A percentile compares a stretch with the other conserved stretches of the same genome.
These are phyloP conservation scores for Cytospora paraplurivora DNA, from an alignment of 2,329 filamentous ascomycete genomes.

Conservation along the genomic window DNA sequence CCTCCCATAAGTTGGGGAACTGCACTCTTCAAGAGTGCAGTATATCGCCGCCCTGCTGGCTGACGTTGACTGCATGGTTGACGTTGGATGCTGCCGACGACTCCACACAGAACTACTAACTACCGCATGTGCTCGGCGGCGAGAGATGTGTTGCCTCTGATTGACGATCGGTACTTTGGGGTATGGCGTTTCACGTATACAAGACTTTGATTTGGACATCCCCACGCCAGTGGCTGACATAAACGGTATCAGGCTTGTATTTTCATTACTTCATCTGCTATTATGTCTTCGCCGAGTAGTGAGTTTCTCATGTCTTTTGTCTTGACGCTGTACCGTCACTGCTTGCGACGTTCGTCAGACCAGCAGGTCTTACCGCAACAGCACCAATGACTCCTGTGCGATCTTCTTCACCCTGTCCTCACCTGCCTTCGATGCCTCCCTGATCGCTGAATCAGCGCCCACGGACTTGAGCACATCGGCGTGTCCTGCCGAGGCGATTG, in stretches of 20 bases:
- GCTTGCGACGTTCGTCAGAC: not conserved
- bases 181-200: no score
- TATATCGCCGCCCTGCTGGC: no score
- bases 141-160: no score
- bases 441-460: constrained; percentile 45
- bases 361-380: constrained; percentile 34
- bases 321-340: not conserved
- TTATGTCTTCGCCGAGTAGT: not conserved
- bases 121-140: no score
- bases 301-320: constrained; percentile 20
- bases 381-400: constrained; percentile 48
- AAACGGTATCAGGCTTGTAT: not conserved
- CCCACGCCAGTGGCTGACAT: no score
- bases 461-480: constrained; percentile 47
- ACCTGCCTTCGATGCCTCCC: constrained; percentile 41
- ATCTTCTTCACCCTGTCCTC: constrained; percentile 53
- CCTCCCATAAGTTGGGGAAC: no score
- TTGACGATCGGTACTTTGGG: no score
- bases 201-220: no score
- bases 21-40: no score
- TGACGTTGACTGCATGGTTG: no score
- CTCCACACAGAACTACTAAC: no score
- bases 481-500: constrained; percentile 64
- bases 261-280: constrained; percentile 1
- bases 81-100: no score